Evolutionary conservation across 2,329 filamentous ascomycete species (phyloP), one percentile per base, ranked within the genome.

Genomic region (Exophiala xenobiotica): DNA sequence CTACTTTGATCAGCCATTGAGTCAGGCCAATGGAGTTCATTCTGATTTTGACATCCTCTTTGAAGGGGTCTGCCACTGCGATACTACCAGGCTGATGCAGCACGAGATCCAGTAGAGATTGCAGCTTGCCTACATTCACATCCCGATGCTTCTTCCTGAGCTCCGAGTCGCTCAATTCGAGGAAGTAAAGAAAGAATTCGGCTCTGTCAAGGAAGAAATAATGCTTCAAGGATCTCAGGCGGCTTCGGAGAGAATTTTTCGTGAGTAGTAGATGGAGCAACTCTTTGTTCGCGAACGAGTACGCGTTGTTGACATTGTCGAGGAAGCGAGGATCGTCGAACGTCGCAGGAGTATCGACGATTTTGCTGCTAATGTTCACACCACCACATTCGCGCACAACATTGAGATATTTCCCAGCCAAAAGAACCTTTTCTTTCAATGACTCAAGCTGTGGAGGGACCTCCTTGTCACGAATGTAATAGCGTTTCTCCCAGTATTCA

Each of bases 161-260:
- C 70, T 99, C 93, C 1, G 90, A 91, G 23, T 87, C 79, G 48
- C 90, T 85, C 16, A 99, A 83, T 66, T 99, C 93, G 53, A 99
- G 83, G 68, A 99, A 99, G 70, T 97, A 95, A 2, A 90, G 90
- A 70, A 99, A 97, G 74, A 96, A 99, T 68, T 99, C 93, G 26
- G 93, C 96, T 6, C 91, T 87, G 63, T 97, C 92, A 56, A 99
- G 84, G 77, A 99, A 99, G 76, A 97, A 99, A 74, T 99, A 99
- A 70, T 99, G 93, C 68, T 99, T 99, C 31, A 99, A 77, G 11
- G 92, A 97, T 39, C 87, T 83, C 50, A 99, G 78, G 29, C 93
- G 83, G 22, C 88, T 87, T 0, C 92, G 91, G 4, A 99, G 80
- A 9, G 88, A 88, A 66, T 99, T 93, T 5, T 93, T 93, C 0